Percentiles rank a stretch among this genome's conserved stretches.
Conservation (phyloP, 1,284 basidiomycete species). For the Hemileia vastatrix region DNA sequence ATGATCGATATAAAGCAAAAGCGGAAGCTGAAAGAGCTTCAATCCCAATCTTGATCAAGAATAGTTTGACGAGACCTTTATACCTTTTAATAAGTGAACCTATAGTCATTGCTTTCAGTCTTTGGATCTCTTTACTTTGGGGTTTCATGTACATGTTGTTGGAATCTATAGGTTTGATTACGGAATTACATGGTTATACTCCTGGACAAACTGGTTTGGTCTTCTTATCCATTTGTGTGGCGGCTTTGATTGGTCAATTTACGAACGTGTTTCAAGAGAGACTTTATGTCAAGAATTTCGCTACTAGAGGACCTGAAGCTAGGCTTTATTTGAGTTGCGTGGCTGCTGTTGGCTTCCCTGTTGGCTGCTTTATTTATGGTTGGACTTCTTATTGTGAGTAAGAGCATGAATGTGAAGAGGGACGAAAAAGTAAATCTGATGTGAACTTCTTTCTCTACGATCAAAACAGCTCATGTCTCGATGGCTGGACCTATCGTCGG, state of each 20-base stretch:
- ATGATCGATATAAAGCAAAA: conserved; percentile 46
- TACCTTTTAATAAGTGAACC: conserved; percentile 56
- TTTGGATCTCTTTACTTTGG: conserved; percentile 14
- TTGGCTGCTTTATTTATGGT: conserved; percentile 53
- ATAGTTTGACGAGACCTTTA: conserved; percentile 48
- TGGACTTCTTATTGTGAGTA: conserved; percentile 26
- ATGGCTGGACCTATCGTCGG: no score
- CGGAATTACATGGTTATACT: conserved; percentile 61
- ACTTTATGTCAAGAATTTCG: no score
- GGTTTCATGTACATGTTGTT: conserved; percentile 38
- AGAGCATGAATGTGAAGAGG: neutral
- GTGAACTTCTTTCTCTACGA: conserved; percentile 12
- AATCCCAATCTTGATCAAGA: conserved; percentile 39
- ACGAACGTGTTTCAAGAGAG: conserved; percentile 58
- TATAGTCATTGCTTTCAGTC: conserved; percentile 52
- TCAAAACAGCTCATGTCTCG: neutral
- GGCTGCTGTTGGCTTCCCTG: conserved; percentile 56
- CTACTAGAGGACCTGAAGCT: conserved; percentile 59
- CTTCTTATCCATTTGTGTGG: conserved; percentile 56
- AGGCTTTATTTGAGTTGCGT: conserved; percentile 59
- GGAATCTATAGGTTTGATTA: conserved; percentile 24
- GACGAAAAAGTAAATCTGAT: neutral
- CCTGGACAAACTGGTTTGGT: conserved; percentile 56
- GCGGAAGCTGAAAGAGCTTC: conserved; percentile 43
- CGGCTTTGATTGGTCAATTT: conserved; percentile 53